Conservation (phyloP, 495 filamentous ascomycete species). For the Penicillium herquei region DNA sequence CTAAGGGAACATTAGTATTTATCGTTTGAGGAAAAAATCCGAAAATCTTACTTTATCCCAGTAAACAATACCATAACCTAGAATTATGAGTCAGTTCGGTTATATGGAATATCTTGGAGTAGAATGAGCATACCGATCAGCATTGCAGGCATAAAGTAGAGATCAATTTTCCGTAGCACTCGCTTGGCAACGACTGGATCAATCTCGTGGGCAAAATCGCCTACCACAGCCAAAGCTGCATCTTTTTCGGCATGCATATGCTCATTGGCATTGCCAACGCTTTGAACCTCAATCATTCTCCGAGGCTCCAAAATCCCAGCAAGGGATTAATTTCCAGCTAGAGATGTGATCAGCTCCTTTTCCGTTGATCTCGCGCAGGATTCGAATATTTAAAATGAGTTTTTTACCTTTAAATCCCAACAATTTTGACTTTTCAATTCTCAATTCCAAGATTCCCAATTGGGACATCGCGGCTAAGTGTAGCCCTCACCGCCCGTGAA, state of each 20-base stretch:
- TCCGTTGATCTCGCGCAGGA: no score
- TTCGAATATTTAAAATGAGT: no score
- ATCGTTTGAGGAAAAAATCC: neutral
- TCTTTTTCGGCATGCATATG: conserved; percentile 39
- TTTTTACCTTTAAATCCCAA: no score
- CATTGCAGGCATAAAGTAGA: conserved; percentile 70
- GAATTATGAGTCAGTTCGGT: neutral
- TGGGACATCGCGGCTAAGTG: no score
- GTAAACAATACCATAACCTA: conserved; percentile 69
- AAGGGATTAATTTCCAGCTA: no score
- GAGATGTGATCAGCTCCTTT: no score
- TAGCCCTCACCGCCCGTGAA: no score
- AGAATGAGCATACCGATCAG: conserved; percentile 48
- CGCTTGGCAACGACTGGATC: conserved; percentile 51
- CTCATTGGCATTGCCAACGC: conserved; percentile 11
- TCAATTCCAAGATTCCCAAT: no score
- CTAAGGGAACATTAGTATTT: conserved; percentile 29
- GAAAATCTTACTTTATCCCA: conserved; percentile 62
- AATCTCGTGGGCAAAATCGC: conserved; percentile 50
- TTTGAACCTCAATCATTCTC: conserved; percentile 24
- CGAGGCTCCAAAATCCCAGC: no score
- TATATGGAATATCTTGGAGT: neutral
- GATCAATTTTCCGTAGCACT: conserved; percentile 70
- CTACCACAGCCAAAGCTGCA: conserved; percentile 46
- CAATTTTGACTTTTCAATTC: no score